Conservation (phyloP, 2,329 filamentous ascomycete genomes). For the Pseudopyrenochaeta lycopersici region DNA sequence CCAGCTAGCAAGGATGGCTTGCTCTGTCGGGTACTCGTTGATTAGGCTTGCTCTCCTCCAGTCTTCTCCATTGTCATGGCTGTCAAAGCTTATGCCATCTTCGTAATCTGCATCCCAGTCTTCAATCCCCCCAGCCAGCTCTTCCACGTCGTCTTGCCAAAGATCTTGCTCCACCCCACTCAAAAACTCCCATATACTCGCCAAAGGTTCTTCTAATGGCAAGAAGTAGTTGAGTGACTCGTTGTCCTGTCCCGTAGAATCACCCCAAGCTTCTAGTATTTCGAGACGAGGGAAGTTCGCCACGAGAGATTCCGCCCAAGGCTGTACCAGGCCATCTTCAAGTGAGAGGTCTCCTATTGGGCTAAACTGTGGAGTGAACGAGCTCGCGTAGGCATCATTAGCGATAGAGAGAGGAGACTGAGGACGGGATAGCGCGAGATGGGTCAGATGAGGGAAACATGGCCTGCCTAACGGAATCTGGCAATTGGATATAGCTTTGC, state of each 20-base stretch:
- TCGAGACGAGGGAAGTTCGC: constrained; percentile 40
- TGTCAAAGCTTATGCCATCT: constrained; percentile 23
- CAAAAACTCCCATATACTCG: constrained; percentile 45
- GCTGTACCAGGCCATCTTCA: constrained; percentile 37
- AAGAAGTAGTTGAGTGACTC: constrained; percentile 43
- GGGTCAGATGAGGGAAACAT: constrained; percentile 34
- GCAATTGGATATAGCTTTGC: background rate
- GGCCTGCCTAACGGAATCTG: constrained; percentile 9
- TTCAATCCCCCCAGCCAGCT: background rate
- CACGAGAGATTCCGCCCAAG: constrained; percentile 37
- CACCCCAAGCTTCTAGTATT: constrained; percentile 46
- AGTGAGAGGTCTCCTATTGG: constrained; percentile 24
- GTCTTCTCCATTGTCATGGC: constrained; percentile 17
- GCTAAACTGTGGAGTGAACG: constrained; percentile 16
- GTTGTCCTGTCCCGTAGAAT: constrained; percentile 39
- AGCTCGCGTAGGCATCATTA: constrained; percentile 21
- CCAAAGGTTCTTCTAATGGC: constrained; percentile 38
- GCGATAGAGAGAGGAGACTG: constrained; percentile 33
- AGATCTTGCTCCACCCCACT: constrained; percentile 45
- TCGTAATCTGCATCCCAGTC: constrained; percentile 14
- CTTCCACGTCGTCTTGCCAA: constrained; percentile 41
- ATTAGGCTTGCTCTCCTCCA: constrained; percentile 21
- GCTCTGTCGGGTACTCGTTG: constrained; percentile 17
- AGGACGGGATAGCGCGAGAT: constrained; percentile 41
- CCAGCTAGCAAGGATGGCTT: constrained; percentile 2